Conservation (phyloP, 176 grass and related monocot species). For the Eragrostis curvula region DNA sequence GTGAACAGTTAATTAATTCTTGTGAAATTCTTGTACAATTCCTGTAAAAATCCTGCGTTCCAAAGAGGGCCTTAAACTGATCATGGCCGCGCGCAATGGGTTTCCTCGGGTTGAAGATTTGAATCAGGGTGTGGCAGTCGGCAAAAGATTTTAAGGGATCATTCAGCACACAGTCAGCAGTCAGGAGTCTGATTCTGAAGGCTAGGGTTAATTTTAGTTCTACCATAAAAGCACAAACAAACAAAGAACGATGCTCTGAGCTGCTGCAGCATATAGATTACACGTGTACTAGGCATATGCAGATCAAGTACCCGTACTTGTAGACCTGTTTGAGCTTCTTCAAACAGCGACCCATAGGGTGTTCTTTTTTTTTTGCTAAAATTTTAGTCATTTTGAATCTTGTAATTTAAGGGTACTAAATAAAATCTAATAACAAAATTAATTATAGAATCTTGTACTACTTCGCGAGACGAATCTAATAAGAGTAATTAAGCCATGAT, state of each 20-base stretch:
- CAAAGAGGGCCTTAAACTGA: no score
- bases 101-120: neutral
- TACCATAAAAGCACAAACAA: constrained; percentile 38
- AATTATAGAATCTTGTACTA: no score
- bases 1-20: no score
- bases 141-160: neutral
- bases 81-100: neutral
- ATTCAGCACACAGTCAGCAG: neutral
- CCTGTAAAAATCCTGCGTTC: no score
- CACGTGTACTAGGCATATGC: neutral
- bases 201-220: neutral
- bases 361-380: no score
- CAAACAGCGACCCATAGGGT: no score
- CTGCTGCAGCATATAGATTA: neutral
- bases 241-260: neutral
- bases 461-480: no score
- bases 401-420: no score
- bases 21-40: no score
- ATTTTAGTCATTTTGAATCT: no score
- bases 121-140: neutral
- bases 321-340: neutral
- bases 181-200: neutral
- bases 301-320: neutral
- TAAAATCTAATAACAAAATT: no score
- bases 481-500: no score